phyloP scores from a whole-genome alignment of 2,329 filamentous ascomycete genomes.

The Aspergillus bombycis region DNA sequence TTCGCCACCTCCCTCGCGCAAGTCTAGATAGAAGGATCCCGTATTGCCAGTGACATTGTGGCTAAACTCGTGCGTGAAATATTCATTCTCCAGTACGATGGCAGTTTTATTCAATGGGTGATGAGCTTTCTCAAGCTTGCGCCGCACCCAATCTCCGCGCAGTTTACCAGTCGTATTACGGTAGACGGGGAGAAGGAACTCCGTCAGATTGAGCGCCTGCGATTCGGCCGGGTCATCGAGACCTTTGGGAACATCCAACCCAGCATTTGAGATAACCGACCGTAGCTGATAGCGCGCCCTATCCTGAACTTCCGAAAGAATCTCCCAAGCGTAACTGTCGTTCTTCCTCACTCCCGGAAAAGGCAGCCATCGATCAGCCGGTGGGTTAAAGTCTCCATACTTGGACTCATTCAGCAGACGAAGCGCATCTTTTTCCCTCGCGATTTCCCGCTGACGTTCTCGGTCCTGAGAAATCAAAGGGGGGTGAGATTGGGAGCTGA shows the following conservation, averaged over 20 bases:
- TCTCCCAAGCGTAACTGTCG: slow-evolving; percentile 78
- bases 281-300: slow-evolving; percentile 62
- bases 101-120: slow-evolving; percentile 65
- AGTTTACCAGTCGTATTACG: slow-evolving; percentile 77
- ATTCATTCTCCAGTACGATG: slow-evolving; percentile 67
- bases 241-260: slow-evolving; percentile 32
- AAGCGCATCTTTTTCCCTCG: slow-evolving; percentile 55
- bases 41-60: slow-evolving; percentile 77
- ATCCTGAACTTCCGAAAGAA: slow-evolving; percentile 68
- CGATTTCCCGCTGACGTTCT: slow-evolving; percentile 53
- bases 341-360: slow-evolving; percentile 75
- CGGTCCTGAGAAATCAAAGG: slow-evolving; percentile 44
- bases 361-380: slow-evolving; percentile 60
- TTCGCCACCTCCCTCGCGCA: slow-evolving; percentile 59
- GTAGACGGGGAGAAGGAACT: slow-evolving; percentile 63
- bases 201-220: slow-evolving; percentile 39
- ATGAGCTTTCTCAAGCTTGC: slow-evolving; percentile 53
- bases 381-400: slow-evolving; percentile 56
- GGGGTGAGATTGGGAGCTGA: slow-evolving; percentile 52
- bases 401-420: slow-evolving; percentile 53
- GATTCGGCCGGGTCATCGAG: slow-evolving; percentile 30
- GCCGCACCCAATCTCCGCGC: slow-evolving; percentile 73
- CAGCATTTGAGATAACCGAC: slow-evolving; percentile 35
- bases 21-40: slow-evolving; percentile 70
- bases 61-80: slow-evolving; percentile 68